These are phyloP conservation scores for Ophiostoma sp. DNA, from an alignment of 2,329 filamentous ascomycete genomes.

Conservation along the genomic window DNA sequence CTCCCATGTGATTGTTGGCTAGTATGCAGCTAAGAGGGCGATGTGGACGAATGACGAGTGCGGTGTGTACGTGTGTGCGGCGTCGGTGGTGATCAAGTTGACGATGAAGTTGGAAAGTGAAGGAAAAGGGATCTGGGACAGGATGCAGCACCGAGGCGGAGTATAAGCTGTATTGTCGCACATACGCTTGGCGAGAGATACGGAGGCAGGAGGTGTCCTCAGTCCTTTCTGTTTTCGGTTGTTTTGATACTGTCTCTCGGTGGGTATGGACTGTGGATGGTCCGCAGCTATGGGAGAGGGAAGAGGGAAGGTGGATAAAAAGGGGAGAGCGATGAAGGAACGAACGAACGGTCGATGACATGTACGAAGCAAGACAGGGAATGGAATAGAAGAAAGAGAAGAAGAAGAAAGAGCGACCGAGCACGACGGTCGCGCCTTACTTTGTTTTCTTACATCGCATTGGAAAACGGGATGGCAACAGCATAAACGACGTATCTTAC, in stretches of 20 bases:
- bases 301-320: not conserved
- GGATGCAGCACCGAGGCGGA: not conserved
- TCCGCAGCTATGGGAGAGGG: not conserved
- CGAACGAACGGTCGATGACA: not conserved
- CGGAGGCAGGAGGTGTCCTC: constrained; percentile 7
- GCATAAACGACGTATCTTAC: constrained; percentile 12
- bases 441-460: constrained; percentile 8
- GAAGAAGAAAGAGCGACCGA: not conserved
- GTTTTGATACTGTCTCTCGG: constrained; percentile 10
- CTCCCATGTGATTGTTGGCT: constrained; percentile 19
- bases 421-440: not conserved
- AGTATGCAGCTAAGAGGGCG: constrained; percentile 16
- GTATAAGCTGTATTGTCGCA: not conserved
- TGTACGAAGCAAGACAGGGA: not conserved
- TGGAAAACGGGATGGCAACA: constrained; percentile 1
- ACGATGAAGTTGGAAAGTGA: not conserved
- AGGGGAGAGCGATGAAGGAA: constrained; percentile 1
- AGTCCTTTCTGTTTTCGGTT: constrained; percentile 8
- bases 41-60: not conserved
- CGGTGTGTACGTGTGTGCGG: not conserved
- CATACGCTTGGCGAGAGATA: not conserved
- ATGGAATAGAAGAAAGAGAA: not conserved
- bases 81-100: not conserved
- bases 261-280: constrained; percentile 3
- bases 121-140: not conserved